These are phyloP conservation scores for Pyrenopolyporus hunteri DNA, from an alignment of 495 filamentous ascomycete species.

Conservation along the genomic window DNA sequence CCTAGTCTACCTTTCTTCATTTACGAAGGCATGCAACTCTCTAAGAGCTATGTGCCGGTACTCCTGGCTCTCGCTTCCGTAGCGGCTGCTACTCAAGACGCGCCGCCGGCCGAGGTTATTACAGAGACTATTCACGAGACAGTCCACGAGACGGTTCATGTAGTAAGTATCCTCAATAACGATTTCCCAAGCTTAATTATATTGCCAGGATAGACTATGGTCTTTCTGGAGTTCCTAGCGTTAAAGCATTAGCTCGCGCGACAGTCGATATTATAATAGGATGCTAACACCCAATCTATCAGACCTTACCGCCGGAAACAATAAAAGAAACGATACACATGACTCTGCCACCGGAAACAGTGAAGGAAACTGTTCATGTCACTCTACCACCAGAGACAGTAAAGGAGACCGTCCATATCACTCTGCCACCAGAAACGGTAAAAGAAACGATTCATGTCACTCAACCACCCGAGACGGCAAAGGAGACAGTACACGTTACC, in stretches of 20 bases:
- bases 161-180: slow-evolving; percentile 7
- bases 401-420: slow-evolving; percentile 1
- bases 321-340: slow-evolving; percentile 15
- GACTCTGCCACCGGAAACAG: slow-evolving; percentile 14
- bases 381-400: slow-evolving; percentile 12
- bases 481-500: slow-evolving; percentile 20
- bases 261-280: too few relatives aligned
- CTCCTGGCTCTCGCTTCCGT: slow-evolving; percentile 17
- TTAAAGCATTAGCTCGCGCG: too few relatives aligned
- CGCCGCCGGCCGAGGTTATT: neutral
- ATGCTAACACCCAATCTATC: neutral
- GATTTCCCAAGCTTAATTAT: neutral
- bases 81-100: slow-evolving; percentile 11
- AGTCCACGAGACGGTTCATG: slow-evolving; percentile 23
- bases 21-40: slow-evolving; percentile 12
- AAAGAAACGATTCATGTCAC: slow-evolving; percentile 9
- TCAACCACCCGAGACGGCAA: slow-evolving; percentile 6
- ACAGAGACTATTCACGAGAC: slow-evolving; percentile 22
- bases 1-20: slow-evolving; percentile 2
- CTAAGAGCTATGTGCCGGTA: slow-evolving; percentile 11
- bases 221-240: neutral
- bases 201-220: neutral
- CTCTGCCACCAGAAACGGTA: neutral
- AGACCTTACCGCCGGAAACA: slow-evolving; percentile 21
- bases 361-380: slow-evolving; percentile 19